phyloP scores from a whole-genome alignment of 2,329 filamentous ascomycete genomes.

The Zarea fungicola region DNA sequence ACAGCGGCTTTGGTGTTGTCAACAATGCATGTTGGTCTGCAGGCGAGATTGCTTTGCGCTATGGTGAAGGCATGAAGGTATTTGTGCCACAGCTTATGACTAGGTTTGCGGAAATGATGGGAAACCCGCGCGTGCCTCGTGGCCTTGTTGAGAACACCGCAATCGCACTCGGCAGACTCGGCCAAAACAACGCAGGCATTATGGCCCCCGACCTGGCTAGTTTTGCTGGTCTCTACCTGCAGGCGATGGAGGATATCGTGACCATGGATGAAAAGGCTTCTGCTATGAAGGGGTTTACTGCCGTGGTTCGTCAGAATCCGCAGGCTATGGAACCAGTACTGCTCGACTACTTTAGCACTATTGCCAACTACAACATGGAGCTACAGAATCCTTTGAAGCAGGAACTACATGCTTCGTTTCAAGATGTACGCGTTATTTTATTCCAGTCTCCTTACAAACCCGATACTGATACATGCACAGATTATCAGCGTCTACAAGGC shows the following conservation, averaged over 20 bases:
- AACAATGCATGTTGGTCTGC: conserved; percentile 98
- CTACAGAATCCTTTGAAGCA: conserved; percentile 56
- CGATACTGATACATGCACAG: conserved; percentile 26
- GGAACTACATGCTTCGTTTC: conserved; percentile 67
- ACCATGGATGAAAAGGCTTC: conserved; percentile 92
- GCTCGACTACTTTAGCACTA: conserved; percentile 74
- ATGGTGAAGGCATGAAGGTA: conserved; percentile 67
- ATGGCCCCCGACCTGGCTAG: conserved; percentile 73
- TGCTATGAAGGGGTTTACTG: conserved; percentile 84
- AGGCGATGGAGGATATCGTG: conserved; percentile 75
- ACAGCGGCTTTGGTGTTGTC: conserved; percentile 83
- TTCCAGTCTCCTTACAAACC: background rate
- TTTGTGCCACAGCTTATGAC: conserved; percentile 74
- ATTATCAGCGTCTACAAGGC: conserved; percentile 51
- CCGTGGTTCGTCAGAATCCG: conserved; percentile 79
- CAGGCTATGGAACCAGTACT: conserved; percentile 86
- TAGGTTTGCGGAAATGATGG: conserved; percentile 75
- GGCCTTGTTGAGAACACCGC: conserved; percentile 91
- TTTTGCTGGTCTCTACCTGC: conserved; percentile 78
- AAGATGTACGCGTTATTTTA: conserved; percentile 55
- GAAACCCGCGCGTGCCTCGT: conserved; percentile 76
- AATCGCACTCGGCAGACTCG: conserved; percentile 83
- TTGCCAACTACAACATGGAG: conserved; percentile 69
- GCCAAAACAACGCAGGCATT: conserved; percentile 68
- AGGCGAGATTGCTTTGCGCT: conserved; percentile 83